Evolutionary conservation across 257 asterid species (phyloP), one percentile per base, ranked within the genome.

Genomic region (Buddleja alternifolia): DNA sequence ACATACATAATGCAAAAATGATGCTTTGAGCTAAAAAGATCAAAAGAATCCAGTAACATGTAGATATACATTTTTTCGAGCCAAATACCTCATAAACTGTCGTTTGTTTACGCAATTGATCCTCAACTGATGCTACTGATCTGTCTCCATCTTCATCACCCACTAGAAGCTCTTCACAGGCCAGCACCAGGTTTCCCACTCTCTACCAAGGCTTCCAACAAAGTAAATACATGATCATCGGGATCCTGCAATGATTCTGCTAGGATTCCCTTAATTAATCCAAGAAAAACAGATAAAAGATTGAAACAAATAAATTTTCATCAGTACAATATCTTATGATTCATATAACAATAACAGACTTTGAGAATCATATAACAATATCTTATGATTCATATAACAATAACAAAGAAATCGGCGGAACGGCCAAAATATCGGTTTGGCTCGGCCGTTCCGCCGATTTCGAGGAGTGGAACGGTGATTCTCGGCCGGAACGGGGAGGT

Each of bases 101-200:
- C 97, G 91, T 94, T 85, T 94, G 96, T 83, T 88, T 91, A 34
- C 75, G 95, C 68, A 94, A 75, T 77, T 91, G 97, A 71, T 94
- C 97, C 83, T 94, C 96, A 50, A 85, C 87, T 58, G 97, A 91
- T 73, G 97, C 95, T 47, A 91, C 96, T 20, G 96, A 82, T 67
- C 83, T 75, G 59, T 87, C 97, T 65, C 87, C 90, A 10, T 94
- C 97, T 70, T 91, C 99, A 55, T 93, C 99, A 48, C 91, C 95
- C 14, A 58, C 82, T 51, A 84, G 79, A 68, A 93, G 85, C 80
- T 94, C 99, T 78, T 94, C 99, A 61, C 83, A 70, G 80, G 74
- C 59, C 74, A 44, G 66, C 79, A 53, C 86, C 94, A 79, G 81
- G 72, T 69, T 84, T 86, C 79, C 88, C 88, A 63, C 84, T 57